These are phyloP conservation scores for Suillus sp. DNA, from an alignment of 768 basidiomycete genomes.

Conservation along the genomic window DNA sequence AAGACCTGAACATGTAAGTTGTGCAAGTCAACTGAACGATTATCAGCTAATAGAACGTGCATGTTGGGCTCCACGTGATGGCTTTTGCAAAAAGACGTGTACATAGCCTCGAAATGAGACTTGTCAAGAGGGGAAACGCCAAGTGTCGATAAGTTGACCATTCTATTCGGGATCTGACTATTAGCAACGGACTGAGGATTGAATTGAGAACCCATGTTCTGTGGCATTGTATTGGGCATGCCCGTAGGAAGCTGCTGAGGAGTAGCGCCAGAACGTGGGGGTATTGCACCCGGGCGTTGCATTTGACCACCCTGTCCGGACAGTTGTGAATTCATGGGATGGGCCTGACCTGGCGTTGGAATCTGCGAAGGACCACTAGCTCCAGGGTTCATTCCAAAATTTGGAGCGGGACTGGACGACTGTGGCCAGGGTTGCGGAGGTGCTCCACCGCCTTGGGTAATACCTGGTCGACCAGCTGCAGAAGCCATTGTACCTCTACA, in stretches of 20 bases:
- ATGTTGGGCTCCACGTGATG: constrained; percentile 43
- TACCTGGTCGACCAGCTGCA: constrained; percentile 27
- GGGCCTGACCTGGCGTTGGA: constrained; percentile 20
- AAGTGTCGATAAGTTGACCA: constrained; percentile 13
- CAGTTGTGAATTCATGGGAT: constrained; percentile 30
- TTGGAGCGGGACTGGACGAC: constrained; percentile 1
- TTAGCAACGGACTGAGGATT: constrained; percentile 13
- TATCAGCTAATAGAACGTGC: constrained; percentile 50
- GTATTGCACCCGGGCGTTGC: constrained; percentile 31
- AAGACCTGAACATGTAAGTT: constrained; percentile 60
- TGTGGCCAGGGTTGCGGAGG: constrained; percentile 11
- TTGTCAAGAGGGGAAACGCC: constrained; percentile 48
- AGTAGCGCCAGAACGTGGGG: constrained; percentile 41
- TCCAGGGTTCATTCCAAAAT: constrained; percentile 26
- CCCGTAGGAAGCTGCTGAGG: constrained; percentile 38
- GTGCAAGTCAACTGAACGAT: constrained; percentile 60
- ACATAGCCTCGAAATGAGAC: constrained; percentile 51
- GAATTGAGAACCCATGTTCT: constrained; percentile 35
- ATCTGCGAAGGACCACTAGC: constrained; percentile 23
- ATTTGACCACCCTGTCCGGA: constrained; percentile 36
- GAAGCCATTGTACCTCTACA: constrained; percentile 22
- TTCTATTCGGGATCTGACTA: constrained; percentile 26
- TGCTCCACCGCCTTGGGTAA: constrained; percentile 22
- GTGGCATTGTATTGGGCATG: constrained; percentile 36
- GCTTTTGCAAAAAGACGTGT: constrained; percentile 48